phyloP scores from a whole-genome alignment of 768 basidiomycete genomes.

The Neoboletus magnificus region DNA sequence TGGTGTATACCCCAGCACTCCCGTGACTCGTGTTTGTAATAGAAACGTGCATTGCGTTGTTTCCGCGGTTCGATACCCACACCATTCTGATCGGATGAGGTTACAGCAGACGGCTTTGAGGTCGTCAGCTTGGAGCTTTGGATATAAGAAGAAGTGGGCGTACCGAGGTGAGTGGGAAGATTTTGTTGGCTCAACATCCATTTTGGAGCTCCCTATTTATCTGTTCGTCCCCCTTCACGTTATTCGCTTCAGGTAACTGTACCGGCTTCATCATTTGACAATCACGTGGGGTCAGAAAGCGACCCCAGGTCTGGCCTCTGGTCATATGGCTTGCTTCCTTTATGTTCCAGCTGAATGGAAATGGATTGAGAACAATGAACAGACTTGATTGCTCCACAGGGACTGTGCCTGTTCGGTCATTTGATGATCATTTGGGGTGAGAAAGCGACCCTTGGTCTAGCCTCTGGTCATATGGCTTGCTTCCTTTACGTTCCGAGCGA shows the following conservation, averaged over 20 bases:
- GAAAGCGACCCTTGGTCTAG: too few relatives aligned
- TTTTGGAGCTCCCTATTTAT: neutral
- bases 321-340: neutral
- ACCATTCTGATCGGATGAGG: slow-evolving; percentile 4
- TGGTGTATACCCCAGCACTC: neutral
- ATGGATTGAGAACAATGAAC: neutral
- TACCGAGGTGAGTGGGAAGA: neutral
- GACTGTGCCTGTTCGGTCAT: neutral
- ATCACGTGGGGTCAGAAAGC: neutral
- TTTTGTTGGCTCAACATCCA: neutral
- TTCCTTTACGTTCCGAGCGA: neutral
- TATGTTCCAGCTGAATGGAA: neutral
- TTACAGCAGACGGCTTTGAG: too few relatives aligned
- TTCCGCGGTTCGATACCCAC: slow-evolving; percentile 15
- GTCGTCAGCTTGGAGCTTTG: neutral
- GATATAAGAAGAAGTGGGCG: neutral
- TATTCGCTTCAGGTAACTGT: neutral
- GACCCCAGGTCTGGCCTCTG: neutral
- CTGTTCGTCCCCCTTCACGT: neutral
- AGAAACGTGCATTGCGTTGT: neutral
- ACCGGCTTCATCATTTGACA: neutral
- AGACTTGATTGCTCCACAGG: neutral
- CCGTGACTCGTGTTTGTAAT: slow-evolving; percentile 11
- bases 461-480: neutral
- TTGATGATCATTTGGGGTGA: neutral